Evolutionary conservation across 225 moss, liverwort and hornwort genomes (phyloP).

Genomic region (Polytrichum formosum): DNA sequence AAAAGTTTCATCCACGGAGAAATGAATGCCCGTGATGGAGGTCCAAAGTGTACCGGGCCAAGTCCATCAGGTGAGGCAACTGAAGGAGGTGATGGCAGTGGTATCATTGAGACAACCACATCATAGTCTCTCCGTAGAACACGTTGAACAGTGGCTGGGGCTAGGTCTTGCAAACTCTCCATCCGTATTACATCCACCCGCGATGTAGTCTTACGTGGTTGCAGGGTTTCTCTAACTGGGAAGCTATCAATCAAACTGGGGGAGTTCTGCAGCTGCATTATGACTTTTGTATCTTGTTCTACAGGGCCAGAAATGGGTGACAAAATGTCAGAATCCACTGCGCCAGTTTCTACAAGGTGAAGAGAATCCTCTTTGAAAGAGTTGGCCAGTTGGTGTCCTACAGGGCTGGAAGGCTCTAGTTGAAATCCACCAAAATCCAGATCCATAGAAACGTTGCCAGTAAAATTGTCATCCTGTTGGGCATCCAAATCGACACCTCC

Average conservation of each 20-base stretch:
- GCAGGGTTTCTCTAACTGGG: slow-evolving; percentile 41
- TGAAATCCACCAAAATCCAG: slow-evolving; percentile 50
- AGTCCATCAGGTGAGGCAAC: slow-evolving; percentile 79
- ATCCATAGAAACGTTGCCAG: slow-evolving; percentile 10
- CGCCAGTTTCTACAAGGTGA: slow-evolving; percentile 28
- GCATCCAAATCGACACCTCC: slow-evolving; percentile 62
- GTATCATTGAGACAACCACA: slow-evolving; percentile 97
- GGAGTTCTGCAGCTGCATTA: slow-evolving; percentile 22
- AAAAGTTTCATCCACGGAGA: slow-evolving; percentile 99
- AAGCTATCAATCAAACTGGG: slow-evolving; percentile 37
- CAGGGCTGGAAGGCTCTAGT: slow-evolving; percentile 55
- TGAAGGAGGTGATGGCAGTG: slow-evolving; percentile 89
- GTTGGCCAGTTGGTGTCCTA: slow-evolving; percentile 20
- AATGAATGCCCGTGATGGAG: slow-evolving; percentile 83
- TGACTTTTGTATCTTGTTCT: slow-evolving; percentile 14
- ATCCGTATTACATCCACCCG: slow-evolving; percentile 96
- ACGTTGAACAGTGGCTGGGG: slow-evolving; percentile 84
- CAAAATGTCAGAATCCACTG: slow-evolving; percentile 13
- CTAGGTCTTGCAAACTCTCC: slow-evolving; percentile 90
- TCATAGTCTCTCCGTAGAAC: slow-evolving; percentile 93
- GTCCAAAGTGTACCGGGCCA: slow-evolving; percentile 96
- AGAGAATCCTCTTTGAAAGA: slow-evolving; percentile 36
- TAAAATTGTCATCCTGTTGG: slow-evolving; percentile 30
- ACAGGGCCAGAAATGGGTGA: slow-evolving; percentile 14
- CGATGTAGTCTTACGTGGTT: slow-evolving; percentile 51